Percentiles rank a stretch among this genome's conserved stretches.
These are phyloP conservation scores for Papiliotrema nemorosa DNA, from an alignment of 1,284 basidiomycete species.

Conservation along the genomic window DNA sequence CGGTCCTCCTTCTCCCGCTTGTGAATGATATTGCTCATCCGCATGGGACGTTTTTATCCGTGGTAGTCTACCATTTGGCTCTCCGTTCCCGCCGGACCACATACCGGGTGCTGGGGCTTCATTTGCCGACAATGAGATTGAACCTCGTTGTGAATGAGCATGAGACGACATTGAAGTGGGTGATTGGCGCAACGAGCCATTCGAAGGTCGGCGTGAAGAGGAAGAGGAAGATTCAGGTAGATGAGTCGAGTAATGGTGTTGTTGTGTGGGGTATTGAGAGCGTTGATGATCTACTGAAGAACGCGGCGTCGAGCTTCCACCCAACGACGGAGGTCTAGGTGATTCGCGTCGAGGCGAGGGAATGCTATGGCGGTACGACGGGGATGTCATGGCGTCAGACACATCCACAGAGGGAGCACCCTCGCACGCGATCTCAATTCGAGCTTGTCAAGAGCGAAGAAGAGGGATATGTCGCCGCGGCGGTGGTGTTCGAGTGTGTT, in stretches of 20 bases:
- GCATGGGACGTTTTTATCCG: constrained; percentile 5
- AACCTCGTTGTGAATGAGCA: background rate
- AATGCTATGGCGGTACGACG: background rate
- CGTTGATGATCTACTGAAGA: background rate
- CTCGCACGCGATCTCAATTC: too few relatives aligned
- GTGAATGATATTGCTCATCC: background rate
- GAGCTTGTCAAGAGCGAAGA: too few relatives aligned
- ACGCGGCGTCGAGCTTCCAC: background rate
- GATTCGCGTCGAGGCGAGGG: background rate
- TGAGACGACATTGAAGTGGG: constrained; percentile 1
- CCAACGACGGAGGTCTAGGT: background rate
- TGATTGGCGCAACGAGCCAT: background rate
- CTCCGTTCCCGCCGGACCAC: background rate
- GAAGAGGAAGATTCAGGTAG: background rate
- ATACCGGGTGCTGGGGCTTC: background rate
- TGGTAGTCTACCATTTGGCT: background rate
- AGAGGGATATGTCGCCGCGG: too few relatives aligned
- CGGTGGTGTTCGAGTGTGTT: too few relatives aligned
- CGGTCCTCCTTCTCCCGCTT: constrained; percentile 1
- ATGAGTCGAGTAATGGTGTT: background rate
- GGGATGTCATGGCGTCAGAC: constrained; percentile 2
- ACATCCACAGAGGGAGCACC: background rate
- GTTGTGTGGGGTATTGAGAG: background rate
- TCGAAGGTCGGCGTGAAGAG: background rate
- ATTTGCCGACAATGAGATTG: background rate